These are phyloP conservation scores for Golubevia sp. DNA, from an alignment of 1,284 basidiomycete species.

Conservation along the genomic window DNA sequence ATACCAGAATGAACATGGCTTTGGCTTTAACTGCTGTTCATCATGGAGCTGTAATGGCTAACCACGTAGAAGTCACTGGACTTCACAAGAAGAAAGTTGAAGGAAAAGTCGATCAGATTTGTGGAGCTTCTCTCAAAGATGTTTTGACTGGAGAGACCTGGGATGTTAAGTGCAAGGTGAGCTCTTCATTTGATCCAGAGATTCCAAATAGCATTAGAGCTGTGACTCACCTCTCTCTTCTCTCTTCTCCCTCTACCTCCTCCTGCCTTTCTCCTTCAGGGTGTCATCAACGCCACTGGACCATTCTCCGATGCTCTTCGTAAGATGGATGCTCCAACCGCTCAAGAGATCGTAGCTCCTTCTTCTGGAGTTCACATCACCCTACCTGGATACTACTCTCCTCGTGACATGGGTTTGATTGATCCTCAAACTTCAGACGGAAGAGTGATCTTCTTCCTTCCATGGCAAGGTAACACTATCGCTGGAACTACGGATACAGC, in stretches of 20 bases:
- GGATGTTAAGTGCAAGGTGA: constrained; percentile 79
- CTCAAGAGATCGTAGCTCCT: constrained; percentile 86
- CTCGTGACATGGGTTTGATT: constrained; percentile 90
- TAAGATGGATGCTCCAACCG: constrained; percentile 79
- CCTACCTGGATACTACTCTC: constrained; percentile 94
- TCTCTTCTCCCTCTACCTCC: background rate
- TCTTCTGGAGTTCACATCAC: constrained; percentile 95
- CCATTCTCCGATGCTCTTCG: constrained; percentile 89
- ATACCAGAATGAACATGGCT: constrained; percentile 96
- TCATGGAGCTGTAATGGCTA: constrained; percentile 84
- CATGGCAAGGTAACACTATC: constrained; percentile 97
- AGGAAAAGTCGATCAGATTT: constrained; percentile 69
- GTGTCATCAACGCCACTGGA: constrained; percentile 94
- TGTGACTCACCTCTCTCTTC: background rate
- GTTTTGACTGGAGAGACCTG: constrained; percentile 81
- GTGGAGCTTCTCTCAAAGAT: constrained; percentile 80
- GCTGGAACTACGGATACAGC: constrained; percentile 95
- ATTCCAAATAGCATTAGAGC: background rate
- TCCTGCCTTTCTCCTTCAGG: constrained; percentile 63
- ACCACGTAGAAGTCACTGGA: constrained; percentile 84
- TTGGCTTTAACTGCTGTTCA: constrained; percentile 85
- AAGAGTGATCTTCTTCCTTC: constrained; percentile 97
- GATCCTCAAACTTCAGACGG: constrained; percentile 96
- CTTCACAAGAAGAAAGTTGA: constrained; percentile 71
- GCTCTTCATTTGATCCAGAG: constrained; percentile 14